A percentile compares a stretch with the other conserved stretches of the same genome.
These are phyloP conservation scores for Phytophthora hibernalis DNA, from an alignment of 352 stramenopile species.

Conservation along the genomic window DNA sequence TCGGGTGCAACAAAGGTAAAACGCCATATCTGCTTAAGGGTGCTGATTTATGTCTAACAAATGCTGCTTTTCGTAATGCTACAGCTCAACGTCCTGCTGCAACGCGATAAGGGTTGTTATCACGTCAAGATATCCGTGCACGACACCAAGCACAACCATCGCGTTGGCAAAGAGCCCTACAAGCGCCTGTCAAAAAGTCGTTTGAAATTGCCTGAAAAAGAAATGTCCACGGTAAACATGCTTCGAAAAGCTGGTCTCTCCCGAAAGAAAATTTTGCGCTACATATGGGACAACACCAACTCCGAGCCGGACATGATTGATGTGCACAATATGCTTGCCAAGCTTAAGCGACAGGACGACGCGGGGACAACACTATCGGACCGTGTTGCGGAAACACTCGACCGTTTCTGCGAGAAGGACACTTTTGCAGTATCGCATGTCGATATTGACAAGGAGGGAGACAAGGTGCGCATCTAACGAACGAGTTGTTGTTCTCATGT, in stretches of 20 bases:
- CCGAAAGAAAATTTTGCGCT: conserved; percentile 9
- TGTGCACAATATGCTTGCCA: conserved; percentile 5
- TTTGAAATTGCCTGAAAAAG: background rate
- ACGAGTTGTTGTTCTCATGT: too few relatives aligned
- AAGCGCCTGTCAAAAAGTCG: background rate
- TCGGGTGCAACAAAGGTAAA: too few relatives aligned
- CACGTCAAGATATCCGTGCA: background rate
- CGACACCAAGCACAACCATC: conserved; percentile 9
- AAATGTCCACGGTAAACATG: background rate
- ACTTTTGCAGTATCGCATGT: background rate
- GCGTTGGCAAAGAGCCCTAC: background rate
- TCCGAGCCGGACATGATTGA: background rate
- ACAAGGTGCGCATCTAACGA: background rate
- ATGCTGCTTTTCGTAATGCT: too few relatives aligned
- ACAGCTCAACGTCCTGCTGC: conserved; percentile 1
- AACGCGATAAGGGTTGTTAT: background rate
- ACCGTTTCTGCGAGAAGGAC: conserved; percentile 12
- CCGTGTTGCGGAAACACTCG: background rate
- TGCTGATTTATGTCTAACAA: too few relatives aligned
- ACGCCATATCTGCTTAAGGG: too few relatives aligned
- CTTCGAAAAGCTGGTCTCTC: too few relatives aligned
- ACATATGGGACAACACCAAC: conserved; percentile 8
- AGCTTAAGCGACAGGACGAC: background rate
- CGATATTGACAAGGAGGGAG: background rate
- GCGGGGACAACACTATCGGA: background rate